Conservation (phyloP, 805 yeast genomes). For the Nakazawaea ambrosiae region DNA sequence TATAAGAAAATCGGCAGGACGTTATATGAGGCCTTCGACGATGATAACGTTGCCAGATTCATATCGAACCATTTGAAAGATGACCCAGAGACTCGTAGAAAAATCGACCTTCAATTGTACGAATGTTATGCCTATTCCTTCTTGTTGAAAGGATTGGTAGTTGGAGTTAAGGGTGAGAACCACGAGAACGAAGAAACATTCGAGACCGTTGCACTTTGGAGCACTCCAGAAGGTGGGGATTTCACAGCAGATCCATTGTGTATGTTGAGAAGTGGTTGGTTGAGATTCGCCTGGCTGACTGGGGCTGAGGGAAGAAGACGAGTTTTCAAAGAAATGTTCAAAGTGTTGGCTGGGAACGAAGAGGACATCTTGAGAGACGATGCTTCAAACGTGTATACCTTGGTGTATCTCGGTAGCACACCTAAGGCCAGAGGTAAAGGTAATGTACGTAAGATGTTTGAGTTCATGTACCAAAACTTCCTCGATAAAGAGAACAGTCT, state of each 20-base stretch:
- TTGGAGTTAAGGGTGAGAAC: conserved; percentile 40
- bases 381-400: conserved; percentile 26
- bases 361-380: conserved; percentile 37
- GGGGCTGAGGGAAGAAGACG: conserved; percentile 42
- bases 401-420: conserved; percentile 28
- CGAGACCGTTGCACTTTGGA: conserved; percentile 52
- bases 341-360: conserved; percentile 41
- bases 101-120: conserved; percentile 35
- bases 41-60: conserved; percentile 25
- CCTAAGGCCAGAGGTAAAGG: conserved; percentile 50
- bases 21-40: conserved; percentile 25
- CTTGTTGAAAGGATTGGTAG: conserved; percentile 39
- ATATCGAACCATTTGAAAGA: conserved; percentile 23
- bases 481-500: conserved; percentile 33
- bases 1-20: conserved; percentile 28
- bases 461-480: conserved; percentile 37
- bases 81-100: conserved; percentile 21
- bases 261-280: conserved; percentile 46
- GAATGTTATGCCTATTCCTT: conserved; percentile 46
- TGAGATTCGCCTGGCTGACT: conserved; percentile 39
- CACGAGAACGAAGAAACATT: conserved; percentile 26
- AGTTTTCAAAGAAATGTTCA: conserved; percentile 43
- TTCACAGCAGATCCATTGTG: conserved; percentile 35
- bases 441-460: conserved; percentile 41
- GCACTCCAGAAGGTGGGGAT: conserved; percentile 31